Conservation (phyloP, 345 rosid species). For the Syzygium grande region DNA sequence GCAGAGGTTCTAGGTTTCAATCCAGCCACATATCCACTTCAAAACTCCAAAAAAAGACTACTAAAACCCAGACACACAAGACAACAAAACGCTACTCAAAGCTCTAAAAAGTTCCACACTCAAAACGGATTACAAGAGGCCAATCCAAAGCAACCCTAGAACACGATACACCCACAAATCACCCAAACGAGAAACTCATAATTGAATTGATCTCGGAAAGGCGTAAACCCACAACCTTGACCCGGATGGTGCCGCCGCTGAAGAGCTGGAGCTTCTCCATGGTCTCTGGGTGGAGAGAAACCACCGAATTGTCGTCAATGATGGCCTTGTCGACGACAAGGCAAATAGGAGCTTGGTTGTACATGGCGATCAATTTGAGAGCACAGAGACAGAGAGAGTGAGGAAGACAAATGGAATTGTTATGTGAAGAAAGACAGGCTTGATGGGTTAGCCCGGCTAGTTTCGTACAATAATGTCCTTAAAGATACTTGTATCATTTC, state of each 20-base stretch:
- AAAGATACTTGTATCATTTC: neutral
- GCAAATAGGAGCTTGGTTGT: conserved; percentile 62
- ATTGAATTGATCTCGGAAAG: neutral
- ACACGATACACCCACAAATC: neutral
- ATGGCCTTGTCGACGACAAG: conserved; percentile 83
- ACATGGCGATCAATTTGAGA: conserved; percentile 24
- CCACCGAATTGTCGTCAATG: conserved; percentile 88
- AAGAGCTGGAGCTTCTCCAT: conserved; percentile 96
- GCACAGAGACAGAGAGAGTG: neutral
- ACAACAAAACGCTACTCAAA: neutral
- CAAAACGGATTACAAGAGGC: neutral
- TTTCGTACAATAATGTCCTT: neutral
- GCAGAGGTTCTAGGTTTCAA: neutral
- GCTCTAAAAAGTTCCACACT: neutral
- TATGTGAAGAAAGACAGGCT: conserved; percentile 5
- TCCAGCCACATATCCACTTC: neutral
- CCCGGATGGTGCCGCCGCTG: conserved; percentile 78
- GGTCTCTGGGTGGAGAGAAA: conserved; percentile 67
- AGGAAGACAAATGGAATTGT: neutral
- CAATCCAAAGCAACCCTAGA: neutral
- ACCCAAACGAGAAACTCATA: neutral
- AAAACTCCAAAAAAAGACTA: neutral
- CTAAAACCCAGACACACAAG: neutral
- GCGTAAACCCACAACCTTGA: conserved; percentile 46
- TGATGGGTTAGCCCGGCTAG: neutral